Conservation (phyloP, 768 basidiomycete genomes). For the Hygrophoropsis aurantiaca region DNA sequence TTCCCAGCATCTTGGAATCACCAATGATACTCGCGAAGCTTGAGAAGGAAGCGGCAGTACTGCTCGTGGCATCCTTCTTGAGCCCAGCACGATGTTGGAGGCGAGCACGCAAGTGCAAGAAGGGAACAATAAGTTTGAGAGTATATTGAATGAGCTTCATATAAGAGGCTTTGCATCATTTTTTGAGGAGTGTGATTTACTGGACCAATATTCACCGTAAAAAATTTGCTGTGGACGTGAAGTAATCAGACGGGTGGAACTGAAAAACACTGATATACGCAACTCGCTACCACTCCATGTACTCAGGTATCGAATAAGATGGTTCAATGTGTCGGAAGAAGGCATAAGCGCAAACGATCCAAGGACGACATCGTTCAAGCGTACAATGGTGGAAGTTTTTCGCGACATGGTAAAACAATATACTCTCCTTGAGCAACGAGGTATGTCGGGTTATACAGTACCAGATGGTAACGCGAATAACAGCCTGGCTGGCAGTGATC, state of each 20-base stretch:
- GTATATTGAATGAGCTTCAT: constrained; percentile 70
- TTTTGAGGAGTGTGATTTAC: not conserved
- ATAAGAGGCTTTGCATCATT: not conserved
- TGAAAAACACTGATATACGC: constrained; percentile 32
- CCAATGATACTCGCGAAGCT: constrained; percentile 58
- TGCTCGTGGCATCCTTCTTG: constrained; percentile 51
- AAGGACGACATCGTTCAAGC: constrained; percentile 61
- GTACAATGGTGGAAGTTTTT: constrained; percentile 43
- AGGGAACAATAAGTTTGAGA: constrained; percentile 66
- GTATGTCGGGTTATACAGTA: not conserved
- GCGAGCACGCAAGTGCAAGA: constrained; percentile 65
- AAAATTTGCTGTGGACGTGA: constrained; percentile 59
- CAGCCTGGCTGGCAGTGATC: too few species aligned
- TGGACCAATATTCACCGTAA: constrained; percentile 48
- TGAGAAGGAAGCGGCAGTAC: constrained; percentile 48
- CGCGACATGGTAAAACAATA: constrained; percentile 45
- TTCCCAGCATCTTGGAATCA: constrained; percentile 72
- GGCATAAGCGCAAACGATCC: constrained; percentile 61
- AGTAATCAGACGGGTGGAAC: constrained; percentile 2
- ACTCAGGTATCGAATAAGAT: constrained; percentile 72
- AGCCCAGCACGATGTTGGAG: constrained; percentile 67
- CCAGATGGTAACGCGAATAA: too few species aligned
- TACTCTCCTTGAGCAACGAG: too few species aligned
- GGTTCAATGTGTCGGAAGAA: constrained; percentile 65
- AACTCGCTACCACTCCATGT: constrained; percentile 90